Evolutionary conservation across 805 yeast species (phyloP), one percentile per base, ranked within the genome.

Genomic region (Cyberlindnera maritima): DNA sequence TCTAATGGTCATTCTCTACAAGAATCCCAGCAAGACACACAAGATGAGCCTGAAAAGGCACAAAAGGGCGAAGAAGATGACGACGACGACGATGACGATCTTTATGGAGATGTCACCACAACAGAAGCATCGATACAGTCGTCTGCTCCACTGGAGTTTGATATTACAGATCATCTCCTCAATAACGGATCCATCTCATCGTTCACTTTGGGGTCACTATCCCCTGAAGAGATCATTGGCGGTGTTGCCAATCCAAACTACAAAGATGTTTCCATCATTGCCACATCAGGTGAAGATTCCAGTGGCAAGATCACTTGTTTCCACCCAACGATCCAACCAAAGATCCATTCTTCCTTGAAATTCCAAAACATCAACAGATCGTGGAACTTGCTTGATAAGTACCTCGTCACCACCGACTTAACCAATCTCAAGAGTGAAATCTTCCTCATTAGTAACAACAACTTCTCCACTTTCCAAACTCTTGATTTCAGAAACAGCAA

Each of bases 151-250:
- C 64, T 67, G 52, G 60, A 67, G 52, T 77, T 83, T 47, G 64
- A 68, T 15, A 57, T 70, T 17, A 67, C 75, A 28, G 94, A 88
- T 53, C 65, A 67, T 1, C 60, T 90, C 11, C 57, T 74, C 2
- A 86, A 83, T 57, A 71, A 77, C 54, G 96, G 96, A 0, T 96
- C 96, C 0, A 69, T 86, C 12, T 72, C 86, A 2, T 79, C 81
- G 35, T 74, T 90, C 52, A 74, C 90, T 0, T 56, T 83, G 29
- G 96, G 91, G 0, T 71, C 73, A 41, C 70, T 77, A 23, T 75
- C 85, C 0, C 71, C 78, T 0, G 81, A 79, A 15, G 68, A 69
- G 38, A 75, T 72, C 46, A 69, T 77, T 11, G 77, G 82, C 46
- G 88, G 89, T 39, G 70, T 85, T 25, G 69, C 77, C 0, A 86